These are phyloP conservation scores for Thalassiosira livingstoniorum DNA, from an alignment of 352 stramenopile species.

Conservation along the genomic window DNA sequence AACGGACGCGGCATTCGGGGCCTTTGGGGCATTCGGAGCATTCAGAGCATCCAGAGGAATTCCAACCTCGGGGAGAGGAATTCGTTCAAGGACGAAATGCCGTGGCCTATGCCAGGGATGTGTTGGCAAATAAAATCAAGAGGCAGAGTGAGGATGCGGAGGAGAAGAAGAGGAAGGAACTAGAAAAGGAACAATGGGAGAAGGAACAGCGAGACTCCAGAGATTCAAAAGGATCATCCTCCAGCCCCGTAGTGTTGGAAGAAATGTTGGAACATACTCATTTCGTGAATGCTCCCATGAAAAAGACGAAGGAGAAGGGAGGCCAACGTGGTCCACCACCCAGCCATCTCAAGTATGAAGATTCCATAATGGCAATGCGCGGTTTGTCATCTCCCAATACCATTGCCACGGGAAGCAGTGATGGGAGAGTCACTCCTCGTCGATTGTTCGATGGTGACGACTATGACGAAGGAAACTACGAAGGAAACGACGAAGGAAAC, in stretches of 20 bases:
- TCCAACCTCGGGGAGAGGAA: too few relatives aligned
- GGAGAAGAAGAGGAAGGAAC: not conserved
- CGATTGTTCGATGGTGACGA: slow-evolving; percentile 1
- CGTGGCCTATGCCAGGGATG: slow-evolving; percentile 9
- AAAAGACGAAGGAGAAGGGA: too few relatives aligned
- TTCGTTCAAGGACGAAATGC: slow-evolving; percentile 18
- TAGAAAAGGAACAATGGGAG: not conserved
- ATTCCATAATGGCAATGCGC: too few relatives aligned
- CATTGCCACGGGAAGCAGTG: not conserved
- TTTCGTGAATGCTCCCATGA: too few relatives aligned
- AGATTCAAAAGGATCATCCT: not conserved
- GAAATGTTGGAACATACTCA: too few relatives aligned
- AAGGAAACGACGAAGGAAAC: not conserved
- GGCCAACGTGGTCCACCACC: too few relatives aligned
- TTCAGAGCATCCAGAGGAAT: not conserved
- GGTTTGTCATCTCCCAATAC: too few relatives aligned
- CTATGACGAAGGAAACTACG: not conserved
- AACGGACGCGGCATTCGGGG: not conserved
- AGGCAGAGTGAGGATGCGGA: not conserved
- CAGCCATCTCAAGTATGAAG: too few relatives aligned
- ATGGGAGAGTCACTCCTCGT: not conserved
- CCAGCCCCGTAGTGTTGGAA: too few relatives aligned
- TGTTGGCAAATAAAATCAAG: not conserved
- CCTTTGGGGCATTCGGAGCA: not conserved
- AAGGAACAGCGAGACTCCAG: not conserved